These are phyloP conservation scores for Solanum habrochaites DNA, from an alignment of 257 asterid genomes.

Conservation along the genomic window DNA sequence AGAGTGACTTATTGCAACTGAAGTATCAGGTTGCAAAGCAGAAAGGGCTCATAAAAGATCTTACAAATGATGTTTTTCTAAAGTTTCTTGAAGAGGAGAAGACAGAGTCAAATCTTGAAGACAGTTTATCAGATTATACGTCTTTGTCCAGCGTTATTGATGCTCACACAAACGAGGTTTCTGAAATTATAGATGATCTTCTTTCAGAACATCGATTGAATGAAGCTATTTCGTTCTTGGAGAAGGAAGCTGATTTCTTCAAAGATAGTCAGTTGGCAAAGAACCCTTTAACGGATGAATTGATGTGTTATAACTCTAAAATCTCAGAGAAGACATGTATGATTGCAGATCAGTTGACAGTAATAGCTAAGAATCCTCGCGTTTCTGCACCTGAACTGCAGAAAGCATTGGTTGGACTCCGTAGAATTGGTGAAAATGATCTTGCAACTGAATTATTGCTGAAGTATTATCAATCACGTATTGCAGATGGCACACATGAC, in stretches of 20 bases:
- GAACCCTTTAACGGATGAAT: slow-evolving; percentile 21
- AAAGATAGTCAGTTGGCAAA: slow-evolving; percentile 12
- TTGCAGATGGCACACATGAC: slow-evolving; percentile 21
- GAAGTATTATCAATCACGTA: slow-evolving; percentile 44
- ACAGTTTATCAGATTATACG: slow-evolving; percentile 7
- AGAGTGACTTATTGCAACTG: slow-evolving; percentile 36
- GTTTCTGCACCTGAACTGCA: slow-evolving; percentile 60
- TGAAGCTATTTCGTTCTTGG: slow-evolving; percentile 48
- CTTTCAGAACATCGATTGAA: slow-evolving; percentile 49
- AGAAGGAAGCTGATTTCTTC: slow-evolving; percentile 42
- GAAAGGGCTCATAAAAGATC: slow-evolving; percentile 28
- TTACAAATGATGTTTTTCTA: slow-evolving; percentile 10
- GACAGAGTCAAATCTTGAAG: slow-evolving; percentile 24
- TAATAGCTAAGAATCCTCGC: slow-evolving; percentile 37
- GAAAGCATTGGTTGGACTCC: slow-evolving; percentile 44
- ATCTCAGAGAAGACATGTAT: slow-evolving; percentile 41
- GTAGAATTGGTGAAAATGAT: slow-evolving; percentile 36
- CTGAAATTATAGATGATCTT: slow-evolving; percentile 48
- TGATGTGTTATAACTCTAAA: slow-evolving; percentile 29
- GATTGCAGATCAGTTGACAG: slow-evolving; percentile 29
- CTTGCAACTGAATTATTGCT: slow-evolving; percentile 41
- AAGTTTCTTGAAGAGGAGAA: slow-evolving; percentile 27
- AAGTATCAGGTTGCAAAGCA: slow-evolving; percentile 40
- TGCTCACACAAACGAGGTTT: slow-evolving; percentile 37
- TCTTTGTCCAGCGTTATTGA: slow-evolving; percentile 28